Percentiles rank a stretch among this genome's conserved stretches.
Evolutionary conservation across 805 yeast genomes (phyloP).

Genomic region (Cyberlindnera sargentensis): DNA sequence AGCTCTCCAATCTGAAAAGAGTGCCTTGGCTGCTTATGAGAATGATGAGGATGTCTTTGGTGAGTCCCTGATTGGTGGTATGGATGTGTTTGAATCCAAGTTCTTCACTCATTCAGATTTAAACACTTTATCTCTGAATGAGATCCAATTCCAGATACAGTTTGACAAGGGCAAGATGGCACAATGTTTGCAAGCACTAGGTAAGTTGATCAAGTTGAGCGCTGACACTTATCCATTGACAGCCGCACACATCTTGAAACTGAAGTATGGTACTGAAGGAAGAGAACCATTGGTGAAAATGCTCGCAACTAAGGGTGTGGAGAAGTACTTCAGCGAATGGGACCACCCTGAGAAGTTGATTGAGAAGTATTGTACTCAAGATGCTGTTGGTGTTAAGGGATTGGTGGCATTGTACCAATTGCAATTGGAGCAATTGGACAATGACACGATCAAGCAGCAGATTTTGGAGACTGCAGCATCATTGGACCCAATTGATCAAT

Average conservation of each 20-base stretch:
- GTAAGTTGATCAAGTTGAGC: slow-evolving; percentile 17
- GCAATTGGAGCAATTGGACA: slow-evolving; percentile 12
- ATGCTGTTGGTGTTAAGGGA: slow-evolving; percentile 10
- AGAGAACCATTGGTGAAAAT: slow-evolving; percentile 17
- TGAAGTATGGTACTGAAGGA: slow-evolving; percentile 16
- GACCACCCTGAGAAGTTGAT: slow-evolving; percentile 9
- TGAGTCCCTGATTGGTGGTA: slow-evolving; percentile 30
- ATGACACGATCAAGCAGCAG: slow-evolving; percentile 10
- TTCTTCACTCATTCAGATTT: slow-evolving; percentile 40
- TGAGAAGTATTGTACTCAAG: slow-evolving; percentile 7
- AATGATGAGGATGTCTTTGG: slow-evolving; percentile 61
- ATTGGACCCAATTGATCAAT: slow-evolving; percentile 19
- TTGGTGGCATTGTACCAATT: slow-evolving; percentile 13
- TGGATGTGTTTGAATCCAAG: slow-evolving; percentile 37
- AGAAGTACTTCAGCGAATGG: slow-evolving; percentile 18
- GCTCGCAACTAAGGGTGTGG: slow-evolving; percentile 20
- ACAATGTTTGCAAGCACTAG: slow-evolving; percentile 14
- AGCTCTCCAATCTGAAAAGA: slow-evolving; percentile 47
- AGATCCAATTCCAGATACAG: slow-evolving; percentile 19
- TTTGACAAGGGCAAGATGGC: slow-evolving; percentile 21
- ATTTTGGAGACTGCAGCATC: slow-evolving; percentile 7
- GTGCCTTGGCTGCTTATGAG: slow-evolving; percentile 30
- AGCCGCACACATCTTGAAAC: slow-evolving; percentile 14
- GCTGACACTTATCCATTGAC: slow-evolving; percentile 13
- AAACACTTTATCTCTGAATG: slow-evolving; percentile 27